Evolutionary conservation across 2,329 filamentous ascomycete species (phyloP), one percentile per base, ranked within the genome.

Genomic region (Diplodia sapinea): DNA sequence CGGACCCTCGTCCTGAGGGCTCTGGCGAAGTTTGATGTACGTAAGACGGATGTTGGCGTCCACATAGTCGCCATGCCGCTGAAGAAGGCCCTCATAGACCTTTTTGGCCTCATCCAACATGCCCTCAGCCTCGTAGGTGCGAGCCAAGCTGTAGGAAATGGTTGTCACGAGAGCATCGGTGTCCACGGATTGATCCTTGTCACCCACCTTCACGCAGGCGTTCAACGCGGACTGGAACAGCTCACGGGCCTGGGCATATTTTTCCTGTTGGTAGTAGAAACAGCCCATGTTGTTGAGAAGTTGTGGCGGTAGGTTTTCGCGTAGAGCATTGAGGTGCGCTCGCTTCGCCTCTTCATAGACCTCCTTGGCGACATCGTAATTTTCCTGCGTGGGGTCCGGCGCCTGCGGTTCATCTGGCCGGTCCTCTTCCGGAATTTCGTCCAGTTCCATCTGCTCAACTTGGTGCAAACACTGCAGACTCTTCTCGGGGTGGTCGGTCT

Each of bases 261-360:
- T 93, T 73, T 96, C 93, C 2, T 89, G 86, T 76, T 97, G 93
- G 72, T 93, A 97, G 72, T 96, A 88, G 80, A 98, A 98, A 79
- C 94, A 97, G 5, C 92, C 95, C 76, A 98, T 96, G 77, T 99
- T 99, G 83, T 98, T 99, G 52, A 99, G 85, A 2, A 98, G 84
- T 75, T 97, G 93, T 4, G 95, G 95, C 1, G 94, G 92, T 1
- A 99, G 83, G 68, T 90, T 85, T 75, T 94, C 91, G 65, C 93
- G 89, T 33, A 96, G 83, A 50, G 75, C 73, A 47, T 78, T 76
- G 17, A 78, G 65, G 29, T 71, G 84, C 68, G 90, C 87, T 65
- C 92, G 88, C 20, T 87, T 84, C 2, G 55, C 65, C n/a, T 67
- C 65, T 33, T 67, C 65, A 38, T 67, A 62, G 40, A 57, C 64